Base-by-base conservation (phyloP, 2,329 filamentous ascomycete genomes). In the Metarhizium guizhouense region DNA sequence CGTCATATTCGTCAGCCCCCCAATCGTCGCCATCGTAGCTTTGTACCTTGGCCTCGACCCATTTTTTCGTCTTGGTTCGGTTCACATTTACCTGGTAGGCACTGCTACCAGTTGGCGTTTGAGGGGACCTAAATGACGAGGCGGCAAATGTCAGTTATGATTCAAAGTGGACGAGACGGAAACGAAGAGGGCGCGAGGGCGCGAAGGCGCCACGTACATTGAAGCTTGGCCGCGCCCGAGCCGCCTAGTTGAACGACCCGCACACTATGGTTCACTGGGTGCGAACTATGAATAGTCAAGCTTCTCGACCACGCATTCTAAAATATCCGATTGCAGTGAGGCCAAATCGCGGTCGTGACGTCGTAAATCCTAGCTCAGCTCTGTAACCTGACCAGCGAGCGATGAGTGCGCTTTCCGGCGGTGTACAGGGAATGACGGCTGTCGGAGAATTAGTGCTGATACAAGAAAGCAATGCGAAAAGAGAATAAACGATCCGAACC, bases 1-100 rank as follows among this genome's bases (percentile, higher is more conserved):
- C 81, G n/a, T 83, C 80, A 56, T 83, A 80, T 8, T 85, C 82
- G 40, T 86, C 84, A 55, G 78, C 87, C 40, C 90, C 93, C 92
- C 93, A 96, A 66, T 96, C 93, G 64, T 95, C 91, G 60, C 92
- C 93, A 65, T 93, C 92, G 67, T 97, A 97, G 67, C 84, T 88
- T 63, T 88, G 85, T 57, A 84, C 79, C 70, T 92, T 93, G 40
- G 93, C 93, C 65, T 95, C 87, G 42, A 93, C 87, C 93, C 93
- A 97, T 81, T 95, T 95, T 72, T 86, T 88, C 55, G 92, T 96
- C 74, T 95, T 95, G 55, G 85, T 82, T 59, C 93, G 85, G 72
- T 89, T 93, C 51, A 96, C 85, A 69, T 96, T 95, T 53, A 90
- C 83, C 68, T 88, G 87, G 73, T 92, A 96, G 30, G 71, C 65